Evolutionary conservation across 805 yeast species (phyloP).

Genomic region (Saccharomycopsis sp.): DNA sequence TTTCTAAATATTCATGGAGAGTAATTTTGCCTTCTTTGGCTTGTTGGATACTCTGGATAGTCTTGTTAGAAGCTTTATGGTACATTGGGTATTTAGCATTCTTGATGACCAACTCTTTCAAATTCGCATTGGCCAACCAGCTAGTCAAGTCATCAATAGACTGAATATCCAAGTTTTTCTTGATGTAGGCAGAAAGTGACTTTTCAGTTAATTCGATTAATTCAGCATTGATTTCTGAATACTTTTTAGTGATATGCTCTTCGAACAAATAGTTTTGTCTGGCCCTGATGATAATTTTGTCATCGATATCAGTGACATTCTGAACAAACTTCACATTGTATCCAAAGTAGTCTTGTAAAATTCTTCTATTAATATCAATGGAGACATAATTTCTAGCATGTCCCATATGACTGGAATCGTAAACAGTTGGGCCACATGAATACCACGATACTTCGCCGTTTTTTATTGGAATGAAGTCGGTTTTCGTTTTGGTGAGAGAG

Average conservation of each 20-base stretch:
- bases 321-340: slow-evolving; percentile 85
- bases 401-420: slow-evolving; percentile 95
- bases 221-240: slow-evolving; percentile 25
- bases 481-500: slow-evolving; percentile 76
- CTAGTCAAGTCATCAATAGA: slow-evolving; percentile 33
- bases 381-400: slow-evolving; percentile 97
- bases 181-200: slow-evolving; percentile 21
- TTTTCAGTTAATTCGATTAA: slow-evolving; percentile 14
- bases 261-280: slow-evolving; percentile 81
- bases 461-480: slow-evolving; percentile 65
- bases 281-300: slow-evolving; percentile 90
- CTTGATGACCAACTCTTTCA: slow-evolving; percentile 41
- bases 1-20: slow-evolving; percentile 36
- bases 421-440: slow-evolving; percentile 97
- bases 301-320: slow-evolving; percentile 98
- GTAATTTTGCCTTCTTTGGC: slow-evolving; percentile 23
- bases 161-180: slow-evolving; percentile 44
- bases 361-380: slow-evolving; percentile 85
- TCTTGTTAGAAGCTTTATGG: slow-evolving; percentile 50
- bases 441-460: slow-evolving; percentile 78
- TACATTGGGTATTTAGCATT: slow-evolving; percentile 90
- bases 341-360: slow-evolving; percentile 85
- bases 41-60: slow-evolving; percentile 40
- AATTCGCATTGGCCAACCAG: slow-evolving; percentile 49
- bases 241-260: slow-evolving; percentile 36